Conservation (phyloP, 2,329 filamentous ascomycete genomes). For the Paecilomyces variotii region DNA sequence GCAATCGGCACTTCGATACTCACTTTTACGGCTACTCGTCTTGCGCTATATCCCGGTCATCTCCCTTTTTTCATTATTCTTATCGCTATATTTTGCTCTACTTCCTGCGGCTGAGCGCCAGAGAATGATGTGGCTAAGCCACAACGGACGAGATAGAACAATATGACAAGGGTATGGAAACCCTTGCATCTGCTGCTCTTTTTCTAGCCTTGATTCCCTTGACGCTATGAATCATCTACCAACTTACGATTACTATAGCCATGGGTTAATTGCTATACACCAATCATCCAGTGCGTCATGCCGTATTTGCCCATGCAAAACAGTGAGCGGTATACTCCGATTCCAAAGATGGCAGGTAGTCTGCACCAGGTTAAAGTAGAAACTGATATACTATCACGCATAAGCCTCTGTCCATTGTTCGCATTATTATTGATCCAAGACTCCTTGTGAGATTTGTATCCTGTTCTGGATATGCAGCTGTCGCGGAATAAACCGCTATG, state of each 20-base stretch:
- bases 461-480: background rate
- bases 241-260: background rate
- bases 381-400: background rate
- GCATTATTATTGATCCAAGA: background rate
- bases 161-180: background rate
- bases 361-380: background rate
- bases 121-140: background rate
- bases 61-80: background rate
- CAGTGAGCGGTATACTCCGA: background rate
- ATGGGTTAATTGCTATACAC: background rate
- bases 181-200: background rate
- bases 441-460: background rate
- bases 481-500: background rate
- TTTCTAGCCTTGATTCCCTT: background rate
- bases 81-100: background rate
- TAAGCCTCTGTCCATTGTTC: background rate
- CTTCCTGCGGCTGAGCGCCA: background rate
- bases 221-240: background rate
- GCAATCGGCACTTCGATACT: background rate
- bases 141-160: background rate
- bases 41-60: constrained; percentile 1
- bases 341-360: background rate
- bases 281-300: background rate
- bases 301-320: background rate
- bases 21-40: constrained; percentile 2